These are phyloP conservation scores for Gardenia jasminoides DNA, from an alignment of 257 asterid genomes.

Conservation along the genomic window DNA sequence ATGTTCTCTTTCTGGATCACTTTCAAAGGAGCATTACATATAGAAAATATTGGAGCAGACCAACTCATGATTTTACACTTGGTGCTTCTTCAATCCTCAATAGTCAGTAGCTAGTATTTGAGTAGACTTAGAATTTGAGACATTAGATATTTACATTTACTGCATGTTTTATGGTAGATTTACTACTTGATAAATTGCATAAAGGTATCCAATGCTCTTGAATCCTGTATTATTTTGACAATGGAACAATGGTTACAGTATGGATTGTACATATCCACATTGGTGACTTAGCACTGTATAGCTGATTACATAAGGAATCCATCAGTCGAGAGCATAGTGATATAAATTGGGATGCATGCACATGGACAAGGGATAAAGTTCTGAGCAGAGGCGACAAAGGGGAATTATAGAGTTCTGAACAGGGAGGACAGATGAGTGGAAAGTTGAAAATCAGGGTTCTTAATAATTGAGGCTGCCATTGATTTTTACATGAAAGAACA, in stretches of 20 bases:
- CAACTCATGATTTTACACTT: too few relatives aligned
- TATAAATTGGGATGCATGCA: not conserved
- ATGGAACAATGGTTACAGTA: not conserved
- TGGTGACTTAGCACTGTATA: not conserved
- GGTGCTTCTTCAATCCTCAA: too few relatives aligned
- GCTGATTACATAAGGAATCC: not conserved
- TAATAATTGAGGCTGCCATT: not conserved
- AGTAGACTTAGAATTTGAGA: too few relatives aligned
- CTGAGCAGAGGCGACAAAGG: not conserved
- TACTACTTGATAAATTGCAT: not conserved
- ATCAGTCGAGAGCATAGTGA: not conserved
- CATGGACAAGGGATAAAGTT: conserved; percentile 10
- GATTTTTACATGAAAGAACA: not conserved
- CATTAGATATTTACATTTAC: not conserved
- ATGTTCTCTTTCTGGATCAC: not conserved
- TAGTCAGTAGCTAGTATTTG: too few relatives aligned
- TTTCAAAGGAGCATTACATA: not conserved
- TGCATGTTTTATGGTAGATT: not conserved
- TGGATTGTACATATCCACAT: not conserved
- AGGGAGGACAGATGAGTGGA: not conserved
- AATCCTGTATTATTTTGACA: not conserved
- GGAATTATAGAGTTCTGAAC: not conserved
- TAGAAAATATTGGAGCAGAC: too few relatives aligned
- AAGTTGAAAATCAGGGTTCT: not conserved
- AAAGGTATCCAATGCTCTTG: not conserved